These are phyloP conservation scores for Mangifera indica DNA, from an alignment of 345 rosid species.

Conservation along the genomic window DNA sequence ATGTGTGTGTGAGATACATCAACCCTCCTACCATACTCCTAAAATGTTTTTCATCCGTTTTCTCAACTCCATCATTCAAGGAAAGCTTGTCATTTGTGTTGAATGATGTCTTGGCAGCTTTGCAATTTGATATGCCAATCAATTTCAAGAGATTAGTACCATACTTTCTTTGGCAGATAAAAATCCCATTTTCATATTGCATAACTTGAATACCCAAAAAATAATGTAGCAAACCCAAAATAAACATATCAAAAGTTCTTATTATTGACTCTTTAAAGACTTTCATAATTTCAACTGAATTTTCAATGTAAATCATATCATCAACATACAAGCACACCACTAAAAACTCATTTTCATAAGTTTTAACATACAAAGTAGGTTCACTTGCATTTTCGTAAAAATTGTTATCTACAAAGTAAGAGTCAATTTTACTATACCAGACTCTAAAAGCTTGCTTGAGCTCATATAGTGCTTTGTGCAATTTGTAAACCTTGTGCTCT, in stretches of 20 bases:
- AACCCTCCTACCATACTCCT: background rate
- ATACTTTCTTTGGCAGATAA: background rate
- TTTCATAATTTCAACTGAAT: background rate
- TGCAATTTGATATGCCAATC: background rate
- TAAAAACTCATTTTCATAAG: background rate
- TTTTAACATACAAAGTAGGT: too few relatives aligned
- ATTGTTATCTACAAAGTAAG: background rate
- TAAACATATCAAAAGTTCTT: background rate
- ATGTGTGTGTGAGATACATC: background rate
- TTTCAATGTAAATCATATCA: background rate
- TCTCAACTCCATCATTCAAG: background rate
- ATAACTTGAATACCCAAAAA: background rate
- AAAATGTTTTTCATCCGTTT: background rate
- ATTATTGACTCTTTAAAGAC: background rate
- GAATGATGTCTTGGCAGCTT: background rate
- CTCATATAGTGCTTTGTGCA: background rate
- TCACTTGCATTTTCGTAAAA: too few relatives aligned
- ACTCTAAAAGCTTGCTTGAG: background rate
- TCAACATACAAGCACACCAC: slow-evolving; percentile 8
- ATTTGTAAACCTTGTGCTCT: background rate
- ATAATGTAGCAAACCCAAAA: background rate
- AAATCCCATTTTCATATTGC: background rate
- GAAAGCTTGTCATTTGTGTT: background rate
- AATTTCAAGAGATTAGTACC: background rate
- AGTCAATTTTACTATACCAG: background rate